Percentiles rank a stretch among this genome's conserved stretches.
Conservation (phyloP, 2,329 filamentous ascomycete species). For the Grosmannia huntii region DNA sequence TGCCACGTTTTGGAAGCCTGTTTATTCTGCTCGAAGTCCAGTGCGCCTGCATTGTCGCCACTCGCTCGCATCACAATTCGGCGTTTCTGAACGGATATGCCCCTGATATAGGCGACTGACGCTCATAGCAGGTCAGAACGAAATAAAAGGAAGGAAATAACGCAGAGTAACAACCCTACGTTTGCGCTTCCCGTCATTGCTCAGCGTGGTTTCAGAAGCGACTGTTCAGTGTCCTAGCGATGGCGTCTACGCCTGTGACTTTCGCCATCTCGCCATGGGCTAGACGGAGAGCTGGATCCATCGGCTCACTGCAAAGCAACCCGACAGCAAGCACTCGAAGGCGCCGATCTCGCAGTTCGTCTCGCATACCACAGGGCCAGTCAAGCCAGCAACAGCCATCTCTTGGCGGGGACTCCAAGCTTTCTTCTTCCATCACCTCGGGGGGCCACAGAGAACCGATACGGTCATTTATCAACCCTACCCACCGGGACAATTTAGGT, state of each 20-base stretch:
- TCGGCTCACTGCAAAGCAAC: background rate
- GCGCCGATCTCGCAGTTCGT: background rate
- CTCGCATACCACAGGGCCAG: background rate
- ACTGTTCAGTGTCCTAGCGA: background rate
- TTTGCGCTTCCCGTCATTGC: background rate
- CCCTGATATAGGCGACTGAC: background rate
- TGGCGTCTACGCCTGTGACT: background rate
- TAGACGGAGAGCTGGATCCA: background rate
- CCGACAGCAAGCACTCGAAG: background rate
- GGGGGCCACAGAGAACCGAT: slow-evolving; percentile 48
- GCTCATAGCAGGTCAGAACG: background rate
- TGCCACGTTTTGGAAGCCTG: background rate
- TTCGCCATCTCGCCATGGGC: background rate
- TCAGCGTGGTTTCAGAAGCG: background rate
- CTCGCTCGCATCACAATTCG: background rate
- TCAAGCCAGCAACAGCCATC: background rate
- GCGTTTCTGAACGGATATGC: background rate
- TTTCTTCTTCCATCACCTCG: slow-evolving; percentile 30
- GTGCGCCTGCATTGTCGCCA: background rate
- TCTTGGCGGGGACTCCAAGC: slow-evolving; percentile 3
- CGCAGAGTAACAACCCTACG: background rate
- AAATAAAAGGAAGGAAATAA: background rate
- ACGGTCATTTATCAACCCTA: slow-evolving; percentile 58
- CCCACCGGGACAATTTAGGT: slow-evolving; percentile 48
- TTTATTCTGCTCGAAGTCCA: background rate